Evolutionary conservation across 129 eudicot species (phyloP), one percentile per base, ranked within the genome.

Genomic region (Tanacetum coccineum): DNA sequence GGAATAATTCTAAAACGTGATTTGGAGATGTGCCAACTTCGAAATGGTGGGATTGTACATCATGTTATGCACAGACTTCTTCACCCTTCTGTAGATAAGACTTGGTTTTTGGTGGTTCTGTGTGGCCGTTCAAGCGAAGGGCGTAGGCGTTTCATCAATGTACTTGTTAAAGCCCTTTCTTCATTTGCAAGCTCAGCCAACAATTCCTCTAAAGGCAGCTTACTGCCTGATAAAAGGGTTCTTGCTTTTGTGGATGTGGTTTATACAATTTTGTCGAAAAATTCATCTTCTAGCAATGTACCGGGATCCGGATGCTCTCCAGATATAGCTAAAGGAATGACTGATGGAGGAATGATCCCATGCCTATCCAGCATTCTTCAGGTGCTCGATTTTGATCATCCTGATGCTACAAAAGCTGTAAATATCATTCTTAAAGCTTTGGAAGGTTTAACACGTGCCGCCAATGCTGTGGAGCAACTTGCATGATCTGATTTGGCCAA

Each of bases 101-200:
- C 81, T 66, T 93, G 89, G 95, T 93, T 88, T 76, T 76, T 93
- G 81, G 96, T 89, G 78, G 96, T 93, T 67, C 76, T 93, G 78
- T 85, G 96, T 69, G 96, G 98, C 45, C 91, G 98, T 19, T 93
- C 98, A 64, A 80, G 92, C 63, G 98, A 93, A 81, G 98, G 98
- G 68, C 94, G 96, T 51, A 81, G 85, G 60, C 87, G 98, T 68
- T 96, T 93, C 40, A 81, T 93, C 18, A 89, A 71, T 71, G 99
- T 86, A 73, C 95, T 93, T 70, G 96, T 84, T 74, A 93, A 93
- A 76, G 95, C 99, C 9, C 59, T 93, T 52, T 88, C 96, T 52
- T 72, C 81, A 19, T 87, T 82, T 74, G 78, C 80, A 17, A 86
- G 62, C 45, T 48, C 81, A 30, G 92, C 79, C 52, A 86, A 81